Conservation (phyloP, 208 protist genomes). For the Herpetomonas tarakana region DNA sequence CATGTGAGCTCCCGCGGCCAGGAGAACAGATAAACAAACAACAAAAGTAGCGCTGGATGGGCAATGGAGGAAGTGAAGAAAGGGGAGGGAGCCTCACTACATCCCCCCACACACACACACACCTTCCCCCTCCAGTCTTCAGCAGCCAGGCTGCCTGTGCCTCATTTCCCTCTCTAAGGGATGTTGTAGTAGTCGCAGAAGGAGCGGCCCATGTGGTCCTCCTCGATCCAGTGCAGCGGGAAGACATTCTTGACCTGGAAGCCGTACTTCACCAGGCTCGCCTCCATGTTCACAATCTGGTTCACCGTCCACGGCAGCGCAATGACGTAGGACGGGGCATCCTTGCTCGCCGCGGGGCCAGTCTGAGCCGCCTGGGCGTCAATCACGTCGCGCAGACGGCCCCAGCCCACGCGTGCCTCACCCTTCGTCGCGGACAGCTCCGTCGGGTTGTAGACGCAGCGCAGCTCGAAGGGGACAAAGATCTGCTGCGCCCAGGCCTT, state of each 20-base stretch:
- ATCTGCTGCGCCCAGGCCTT: slow-evolving; percentile 33
- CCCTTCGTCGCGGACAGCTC: slow-evolving; percentile 69
- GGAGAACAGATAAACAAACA: too few relatives aligned
- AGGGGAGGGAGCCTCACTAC: too few relatives aligned
- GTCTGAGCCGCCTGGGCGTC: slow-evolving; percentile 24
- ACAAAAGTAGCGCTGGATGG: too few relatives aligned
- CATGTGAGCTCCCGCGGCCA: too few relatives aligned
- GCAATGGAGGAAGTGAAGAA: too few relatives aligned
- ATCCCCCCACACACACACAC: too few relatives aligned
- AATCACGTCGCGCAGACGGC: slow-evolving; percentile 62
- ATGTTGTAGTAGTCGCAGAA: slow-evolving; percentile 79
- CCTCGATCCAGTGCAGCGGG: slow-evolving; percentile 69
- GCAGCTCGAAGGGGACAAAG: slow-evolving; percentile 70
- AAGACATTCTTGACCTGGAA: slow-evolving; percentile 65
- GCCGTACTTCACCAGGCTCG: slow-evolving; percentile 80
- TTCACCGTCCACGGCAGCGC: slow-evolving; percentile 85
- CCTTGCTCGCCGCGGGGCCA: not conserved
- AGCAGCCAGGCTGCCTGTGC: too few relatives aligned
- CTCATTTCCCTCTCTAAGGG: too few relatives aligned
- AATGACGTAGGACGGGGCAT: slow-evolving; percentile 38
- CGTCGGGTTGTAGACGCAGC: slow-evolving; percentile 74
- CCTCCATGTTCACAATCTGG: slow-evolving; percentile 87
- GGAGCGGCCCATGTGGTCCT: slow-evolving; percentile 72
- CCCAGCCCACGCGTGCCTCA: slow-evolving; percentile 80
- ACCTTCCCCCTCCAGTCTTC: too few relatives aligned